Percentiles rank a stretch among this genome's conserved stretches.
Conservation (phyloP, 495 filamentous ascomycete genomes). For the Chlorociboria aeruginascens region DNA sequence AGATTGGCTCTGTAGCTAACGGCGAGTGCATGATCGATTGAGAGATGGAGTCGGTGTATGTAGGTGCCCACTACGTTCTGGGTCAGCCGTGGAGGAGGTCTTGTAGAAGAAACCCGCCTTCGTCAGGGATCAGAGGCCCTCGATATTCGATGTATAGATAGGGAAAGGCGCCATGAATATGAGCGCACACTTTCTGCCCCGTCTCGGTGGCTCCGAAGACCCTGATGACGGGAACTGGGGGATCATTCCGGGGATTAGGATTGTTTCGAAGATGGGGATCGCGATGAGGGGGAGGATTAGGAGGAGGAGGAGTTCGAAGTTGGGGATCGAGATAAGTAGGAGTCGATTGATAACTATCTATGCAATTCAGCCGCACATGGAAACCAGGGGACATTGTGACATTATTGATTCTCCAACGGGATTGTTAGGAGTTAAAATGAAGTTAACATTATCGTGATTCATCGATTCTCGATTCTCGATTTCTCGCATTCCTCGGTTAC, state of each 20-base stretch:
- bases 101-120: conserved; percentile 28
- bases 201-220: conserved; percentile 91
- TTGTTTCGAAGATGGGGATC: conserved; percentile 65
- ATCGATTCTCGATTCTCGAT: too few species aligned
- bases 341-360: conserved; percentile 79
- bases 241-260: conserved; percentile 38
- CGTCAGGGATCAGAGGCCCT: conserved; percentile 50
- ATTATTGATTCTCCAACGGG: background rate
- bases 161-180: conserved; percentile 91
- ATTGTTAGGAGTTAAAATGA: too few species aligned
- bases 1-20: conserved; percentile 68
- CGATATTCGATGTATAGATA: conserved; percentile 88
- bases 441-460: too few species aligned
- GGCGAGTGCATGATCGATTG: conserved; percentile 77
- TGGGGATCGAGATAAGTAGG: conserved; percentile 74
- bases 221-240: conserved; percentile 76
- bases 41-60: conserved; percentile 58
- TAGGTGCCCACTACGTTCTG: conserved; percentile 51
- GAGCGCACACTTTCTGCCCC: conserved; percentile 91
- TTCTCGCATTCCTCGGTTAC: too few species aligned
- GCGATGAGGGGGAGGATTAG: conserved; percentile 62
- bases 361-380: conserved; percentile 82
- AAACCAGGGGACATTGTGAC: conserved; percentile 67
- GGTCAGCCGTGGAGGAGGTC: background rate
- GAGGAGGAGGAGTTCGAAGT: too few species aligned